Evolutionary conservation across 306 rosid species (phyloP).

Genomic region (Oemleria cerasiformis): DNA sequence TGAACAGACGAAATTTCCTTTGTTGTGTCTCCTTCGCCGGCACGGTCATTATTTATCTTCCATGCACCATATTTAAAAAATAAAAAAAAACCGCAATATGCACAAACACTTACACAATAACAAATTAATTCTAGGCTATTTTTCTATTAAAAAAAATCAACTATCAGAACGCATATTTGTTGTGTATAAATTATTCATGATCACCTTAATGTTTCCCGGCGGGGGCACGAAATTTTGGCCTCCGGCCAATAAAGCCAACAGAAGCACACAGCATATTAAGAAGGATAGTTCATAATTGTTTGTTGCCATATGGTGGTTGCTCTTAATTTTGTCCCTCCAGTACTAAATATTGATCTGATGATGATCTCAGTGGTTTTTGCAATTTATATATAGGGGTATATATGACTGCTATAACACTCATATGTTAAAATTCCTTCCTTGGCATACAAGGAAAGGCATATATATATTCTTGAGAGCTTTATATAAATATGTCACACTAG

Average conservation of each 20-base stretch:
- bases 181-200: not conserved
- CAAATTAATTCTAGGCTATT: not conserved
- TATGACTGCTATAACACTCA: not conserved
- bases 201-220: conserved; percentile 42
- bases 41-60: too few relatives aligned
- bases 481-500: not conserved
- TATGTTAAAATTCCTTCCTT: conserved; percentile 47
- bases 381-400: not conserved
- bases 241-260: conserved; percentile 33
- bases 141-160: not conserved
- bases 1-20: too few relatives aligned
- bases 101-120: not conserved
- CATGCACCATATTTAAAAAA: too few relatives aligned
- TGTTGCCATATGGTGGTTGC: conserved; percentile 7
- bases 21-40: too few relatives aligned
- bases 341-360: too few relatives aligned
- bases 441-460: conserved; percentile 34
- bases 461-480: conserved; percentile 18
- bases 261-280: conserved; percentile 25
- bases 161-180: too few relatives aligned
- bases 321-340: not conserved
- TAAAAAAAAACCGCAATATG: too few relatives aligned
- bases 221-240: conserved; percentile 30
- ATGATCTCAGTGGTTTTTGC: too few relatives aligned
- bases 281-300: conserved; percentile 13